Evolutionary conservation across 2,329 filamentous ascomycete genomes (phyloP).

Genomic region (Hypoxylon rubiginosum): DNA sequence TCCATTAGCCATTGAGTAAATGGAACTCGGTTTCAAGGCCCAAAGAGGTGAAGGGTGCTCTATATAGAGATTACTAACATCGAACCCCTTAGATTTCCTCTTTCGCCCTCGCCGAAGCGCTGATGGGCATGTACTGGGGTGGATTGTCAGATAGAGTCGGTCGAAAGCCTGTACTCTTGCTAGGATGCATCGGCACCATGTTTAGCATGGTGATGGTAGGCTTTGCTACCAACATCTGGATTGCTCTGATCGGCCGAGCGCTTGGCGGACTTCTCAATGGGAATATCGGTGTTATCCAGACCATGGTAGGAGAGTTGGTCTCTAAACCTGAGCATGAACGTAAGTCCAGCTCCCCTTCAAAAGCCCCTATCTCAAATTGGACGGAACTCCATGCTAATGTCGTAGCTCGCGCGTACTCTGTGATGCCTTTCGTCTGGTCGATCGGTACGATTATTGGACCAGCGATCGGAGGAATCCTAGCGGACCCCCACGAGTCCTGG

Average conservation of each 20-base stretch:
- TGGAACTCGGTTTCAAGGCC: too few species aligned
- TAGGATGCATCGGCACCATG: constrained; percentile 86
- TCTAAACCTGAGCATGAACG: constrained; percentile 87
- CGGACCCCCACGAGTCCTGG: constrained; percentile 81
- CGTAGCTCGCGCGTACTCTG: constrained; percentile 82
- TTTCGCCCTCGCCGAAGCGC: constrained; percentile 84
- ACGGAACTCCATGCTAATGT: constrained; percentile 39
- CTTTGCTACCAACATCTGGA: constrained; percentile 84
- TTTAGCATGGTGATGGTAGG: constrained; percentile 86
- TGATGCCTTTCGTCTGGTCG: constrained; percentile 96
- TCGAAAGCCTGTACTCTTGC: constrained; percentile 85
- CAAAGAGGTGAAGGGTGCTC: background rate
- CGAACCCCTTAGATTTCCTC: constrained; percentile 73
- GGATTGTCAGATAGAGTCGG: constrained; percentile 84
- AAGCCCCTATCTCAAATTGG: background rate
- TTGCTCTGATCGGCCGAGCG: constrained; percentile 81
- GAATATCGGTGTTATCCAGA: constrained; percentile 91
- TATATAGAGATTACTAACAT: constrained; percentile 10
- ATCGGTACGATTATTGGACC: constrained; percentile 91
- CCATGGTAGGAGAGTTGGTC: constrained; percentile 91
- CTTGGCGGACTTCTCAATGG: constrained; percentile 89
- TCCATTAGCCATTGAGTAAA: background rate
- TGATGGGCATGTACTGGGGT: constrained; percentile 92
- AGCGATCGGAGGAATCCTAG: constrained; percentile 88
- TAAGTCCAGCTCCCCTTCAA: constrained; percentile 60